phyloP scores from a whole-genome alignment of 495 filamentous ascomycete genomes.

The Lasiosphaeriaceae sp. region DNA sequence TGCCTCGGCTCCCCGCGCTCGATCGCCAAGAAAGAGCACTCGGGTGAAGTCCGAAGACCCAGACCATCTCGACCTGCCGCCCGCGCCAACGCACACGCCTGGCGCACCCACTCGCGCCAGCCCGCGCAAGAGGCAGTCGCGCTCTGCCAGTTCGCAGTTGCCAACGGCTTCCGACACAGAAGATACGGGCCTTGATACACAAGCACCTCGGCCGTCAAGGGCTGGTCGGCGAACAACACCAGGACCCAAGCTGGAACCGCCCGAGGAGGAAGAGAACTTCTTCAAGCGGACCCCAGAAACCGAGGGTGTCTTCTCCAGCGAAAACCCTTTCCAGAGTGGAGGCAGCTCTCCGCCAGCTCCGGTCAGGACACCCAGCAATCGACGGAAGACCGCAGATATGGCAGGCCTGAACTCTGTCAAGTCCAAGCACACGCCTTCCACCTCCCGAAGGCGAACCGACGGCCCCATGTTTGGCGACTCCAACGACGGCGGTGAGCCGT shows the following conservation, averaged over 20 bases:
- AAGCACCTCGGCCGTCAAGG: constrained; percentile 22
- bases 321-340: constrained; percentile 95
- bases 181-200: constrained; percentile 33
- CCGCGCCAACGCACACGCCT: constrained; percentile 8
- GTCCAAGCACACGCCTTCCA: constrained; percentile 27
- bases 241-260: constrained; percentile 39
- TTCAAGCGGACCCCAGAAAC: constrained; percentile 42
- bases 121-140: constrained; percentile 49
- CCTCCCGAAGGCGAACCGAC: constrained; percentile 33
- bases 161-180: constrained; percentile 47
- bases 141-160: constrained; percentile 42
- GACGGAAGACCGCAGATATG: constrained; percentile 28
- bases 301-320: constrained; percentile 69
- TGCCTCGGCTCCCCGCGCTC: constrained; percentile 33
- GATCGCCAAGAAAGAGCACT: constrained; percentile 45
- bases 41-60: constrained; percentile 45
- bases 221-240: constrained; percentile 35
- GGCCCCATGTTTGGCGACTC: constrained; percentile 20
- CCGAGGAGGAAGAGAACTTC: constrained; percentile 37
- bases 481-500: constrained; percentile 18
- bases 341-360: constrained; percentile 35
- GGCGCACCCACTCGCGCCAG: constrained; percentile 29
- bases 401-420: constrained; percentile 21
- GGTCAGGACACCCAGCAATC: constrained; percentile 39
- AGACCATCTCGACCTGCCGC: constrained; percentile 32